These are phyloP conservation scores for Arthrobotrys sphaeroides DNA, from an alignment of 2,329 filamentous ascomycete genomes.

Conservation along the genomic window DNA sequence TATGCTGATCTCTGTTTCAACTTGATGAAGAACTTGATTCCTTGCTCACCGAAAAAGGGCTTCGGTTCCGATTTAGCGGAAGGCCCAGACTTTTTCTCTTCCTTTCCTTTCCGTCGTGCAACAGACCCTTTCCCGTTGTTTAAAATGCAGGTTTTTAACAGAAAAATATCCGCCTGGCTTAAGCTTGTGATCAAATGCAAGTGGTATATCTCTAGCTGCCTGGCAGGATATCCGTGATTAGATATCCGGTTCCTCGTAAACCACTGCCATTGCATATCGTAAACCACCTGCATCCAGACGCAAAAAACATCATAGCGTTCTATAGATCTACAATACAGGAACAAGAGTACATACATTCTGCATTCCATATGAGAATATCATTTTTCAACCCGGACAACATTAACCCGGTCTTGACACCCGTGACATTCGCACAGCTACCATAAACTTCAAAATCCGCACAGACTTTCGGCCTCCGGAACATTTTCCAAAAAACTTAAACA, in stretches of 20 bases:
- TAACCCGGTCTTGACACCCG: too few species aligned
- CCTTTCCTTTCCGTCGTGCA: not conserved
- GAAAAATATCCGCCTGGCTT: not conserved
- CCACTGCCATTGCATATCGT: not conserved
- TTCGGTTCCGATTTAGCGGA: constrained; percentile 2
- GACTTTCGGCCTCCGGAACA: not conserved
- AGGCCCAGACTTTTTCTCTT: not conserved
- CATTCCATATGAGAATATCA: not conserved
- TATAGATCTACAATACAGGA: not conserved
- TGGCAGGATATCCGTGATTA: not conserved
- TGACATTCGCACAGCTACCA: too few species aligned
- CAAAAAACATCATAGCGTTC: not conserved
- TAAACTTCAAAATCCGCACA: too few species aligned
- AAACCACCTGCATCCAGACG: not conserved
- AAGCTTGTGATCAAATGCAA: not conserved
- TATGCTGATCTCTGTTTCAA: constrained; percentile 24
- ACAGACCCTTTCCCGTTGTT: not conserved
- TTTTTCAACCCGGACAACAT: not conserved
- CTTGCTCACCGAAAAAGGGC: not conserved
- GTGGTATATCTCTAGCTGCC: not conserved
- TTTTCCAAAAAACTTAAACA: not conserved
- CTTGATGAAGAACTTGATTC: not conserved
- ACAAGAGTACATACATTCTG: not conserved
- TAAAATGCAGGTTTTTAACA: constrained; percentile 11
- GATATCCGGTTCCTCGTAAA: not conserved